phyloP scores from a whole-genome alignment of 768 basidiomycete species.

The Tricholoma matsutake region DNA sequence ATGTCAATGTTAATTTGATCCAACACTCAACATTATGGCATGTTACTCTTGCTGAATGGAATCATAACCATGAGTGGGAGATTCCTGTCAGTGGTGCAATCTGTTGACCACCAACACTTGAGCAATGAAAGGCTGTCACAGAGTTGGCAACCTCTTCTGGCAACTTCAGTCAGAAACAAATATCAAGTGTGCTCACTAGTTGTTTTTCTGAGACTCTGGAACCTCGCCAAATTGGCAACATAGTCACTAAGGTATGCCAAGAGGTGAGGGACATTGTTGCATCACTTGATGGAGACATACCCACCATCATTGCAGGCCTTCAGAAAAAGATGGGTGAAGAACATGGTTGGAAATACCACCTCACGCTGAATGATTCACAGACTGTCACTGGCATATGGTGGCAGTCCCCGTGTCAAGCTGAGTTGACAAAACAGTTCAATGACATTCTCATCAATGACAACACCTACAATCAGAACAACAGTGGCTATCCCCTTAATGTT shows the following conservation, averaged over 20 bases:
- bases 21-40: conserved; percentile 13
- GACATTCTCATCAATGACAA: conserved; percentile 34
- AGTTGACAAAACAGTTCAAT: conserved; percentile 17
- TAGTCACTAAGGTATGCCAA: background rate
- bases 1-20: conserved; percentile 19
- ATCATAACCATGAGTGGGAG: conserved; percentile 23
- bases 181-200: conserved; percentile 12
- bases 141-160: conserved; percentile 8
- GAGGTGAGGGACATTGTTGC: background rate
- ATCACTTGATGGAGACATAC: background rate
- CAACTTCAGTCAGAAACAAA: conserved; percentile 16
- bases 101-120: conserved; percentile 10
- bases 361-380: conserved; percentile 16
- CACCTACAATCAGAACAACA: conserved; percentile 24
- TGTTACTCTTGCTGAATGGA: conserved; percentile 14
- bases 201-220: conserved; percentile 18
- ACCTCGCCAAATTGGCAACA: conserved; percentile 23
- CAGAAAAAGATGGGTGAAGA: conserved; percentile 10
- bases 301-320: conserved; percentile 21
- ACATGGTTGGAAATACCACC: conserved; percentile 21
- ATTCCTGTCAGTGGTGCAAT: conserved; percentile 15
- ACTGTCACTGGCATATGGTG: conserved; percentile 25
- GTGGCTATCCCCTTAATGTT: conserved; percentile 26
- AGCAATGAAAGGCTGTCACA: conserved; percentile 11
- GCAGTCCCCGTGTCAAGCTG: conserved; percentile 28